Evolutionary conservation across 1,139 yeast species (phyloP), one percentile per base, ranked within the genome.

Genomic region (Lodderomyces oxycetoniae): DNA sequence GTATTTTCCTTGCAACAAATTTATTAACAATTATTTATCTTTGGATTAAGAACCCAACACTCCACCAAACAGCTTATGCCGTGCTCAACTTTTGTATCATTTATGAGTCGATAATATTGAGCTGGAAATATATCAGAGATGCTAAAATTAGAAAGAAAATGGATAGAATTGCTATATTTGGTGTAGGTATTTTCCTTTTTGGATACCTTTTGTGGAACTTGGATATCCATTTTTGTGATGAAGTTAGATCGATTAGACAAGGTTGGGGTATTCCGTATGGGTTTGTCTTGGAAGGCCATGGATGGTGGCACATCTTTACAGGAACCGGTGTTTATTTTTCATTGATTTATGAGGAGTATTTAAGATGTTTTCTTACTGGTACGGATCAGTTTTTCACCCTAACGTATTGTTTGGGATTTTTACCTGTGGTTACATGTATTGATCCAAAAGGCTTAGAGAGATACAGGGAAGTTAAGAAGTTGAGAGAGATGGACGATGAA

Each of bases 291-390:
- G 98, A 91, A 55, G 84, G 95, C 22, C 98, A 91, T 53, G 96
- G 95, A 12, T 91, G 97, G 97, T 91, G 98, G 98, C 98, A 91
- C 54, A 63, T 86, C 21, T 71, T 86, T 43, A 86, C 95, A 0
- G 94, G 94, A 3, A 64, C 78, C 9, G 95, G 95, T 2, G 67
- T 71, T 9, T 71, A 71, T 47, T 67, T 53, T 47, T 68, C 65
- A 41, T 59, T 73, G 41, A 86, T 86, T 11, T 86, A 85, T 55
- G 77, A 71, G 50, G 87, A 84, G 55, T 83, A 80, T 50, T 63
- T 85, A 48, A 73, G 93, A 45, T 62, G 77, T 30, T 74, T 75
- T 52, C 66, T 80, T 42, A 67, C 69, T 30, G 77, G 77, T 12
- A 64, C 66, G 11, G 70, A 74, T 28, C 52, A 66, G 14, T 70